These are phyloP conservation scores for Pseudozyma thailandica DNA, from an alignment of 1,284 basidiomycete species.

Conservation along the genomic window DNA sequence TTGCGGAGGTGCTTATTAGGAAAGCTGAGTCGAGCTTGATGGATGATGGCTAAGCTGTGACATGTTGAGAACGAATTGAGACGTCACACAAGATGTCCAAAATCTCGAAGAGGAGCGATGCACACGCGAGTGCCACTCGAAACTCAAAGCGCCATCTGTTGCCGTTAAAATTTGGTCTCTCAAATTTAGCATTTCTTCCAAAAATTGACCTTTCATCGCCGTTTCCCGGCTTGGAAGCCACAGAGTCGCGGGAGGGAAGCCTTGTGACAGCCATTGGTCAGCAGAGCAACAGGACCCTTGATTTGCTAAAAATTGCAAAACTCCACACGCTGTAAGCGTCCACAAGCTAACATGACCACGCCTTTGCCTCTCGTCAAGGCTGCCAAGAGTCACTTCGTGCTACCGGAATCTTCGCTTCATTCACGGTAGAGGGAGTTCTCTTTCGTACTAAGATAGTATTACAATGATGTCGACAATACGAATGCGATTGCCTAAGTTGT, in stretches of 20 bases:
- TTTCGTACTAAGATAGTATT: too few species aligned
- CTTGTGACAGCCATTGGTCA: conserved; percentile 22
- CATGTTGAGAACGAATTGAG: background rate
- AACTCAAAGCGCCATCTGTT: conserved; percentile 14
- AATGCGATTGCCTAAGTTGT: too few species aligned
- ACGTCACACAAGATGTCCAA: conserved; percentile 12
- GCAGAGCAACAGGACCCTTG: conserved; percentile 12
- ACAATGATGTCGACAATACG: too few species aligned
- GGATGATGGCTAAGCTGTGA: background rate
- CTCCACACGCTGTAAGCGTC: conserved; percentile 18
- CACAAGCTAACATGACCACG: conserved; percentile 4
- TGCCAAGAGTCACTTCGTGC: too few species aligned
- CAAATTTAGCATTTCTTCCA: conserved; percentile 6
- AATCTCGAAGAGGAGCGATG: conserved; percentile 11
- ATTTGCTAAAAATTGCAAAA: conserved; percentile 8
- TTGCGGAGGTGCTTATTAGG: too few species aligned
- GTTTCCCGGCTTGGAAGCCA: background rate
- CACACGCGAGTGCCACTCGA: conserved; percentile 23
- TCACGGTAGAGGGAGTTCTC: too few species aligned
- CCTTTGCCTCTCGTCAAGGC: background rate
- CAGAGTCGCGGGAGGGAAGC: background rate
- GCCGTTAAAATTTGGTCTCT: background rate
- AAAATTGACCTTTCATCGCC: background rate
- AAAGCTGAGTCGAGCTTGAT: background rate
- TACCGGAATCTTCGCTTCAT: too few species aligned